Evolutionary conservation across 768 basidiomycete genomes (phyloP), one percentile per base, ranked within the genome.

Genomic region (Amanita brunnescens): DNA sequence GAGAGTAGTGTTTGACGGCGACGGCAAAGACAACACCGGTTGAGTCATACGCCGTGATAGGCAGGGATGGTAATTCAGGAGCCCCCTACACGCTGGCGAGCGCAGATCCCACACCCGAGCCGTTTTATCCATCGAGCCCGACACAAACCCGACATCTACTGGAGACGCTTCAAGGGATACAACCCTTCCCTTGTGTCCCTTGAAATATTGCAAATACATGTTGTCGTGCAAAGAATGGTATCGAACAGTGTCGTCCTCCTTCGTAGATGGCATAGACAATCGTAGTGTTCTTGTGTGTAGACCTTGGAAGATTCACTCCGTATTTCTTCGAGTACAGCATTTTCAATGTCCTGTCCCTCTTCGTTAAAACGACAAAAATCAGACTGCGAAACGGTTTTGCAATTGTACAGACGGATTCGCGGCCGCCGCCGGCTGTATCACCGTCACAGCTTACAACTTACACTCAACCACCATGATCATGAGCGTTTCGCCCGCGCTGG

Each of bases 181-280:
- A 2, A 99, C 96, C 52, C 84, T 78, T 32, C 77, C 87, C 57
- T 83, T 92, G 71, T 99, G 96, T 0, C 96, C 96, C 60, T 82
- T 86, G 75, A 96, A 98, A 70, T 99, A 99, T 57, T 87, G 82
- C 29, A 98, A 70, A 65, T 93, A 99, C 64, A 87, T 91, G 76
- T 96, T 97, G 76, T 95, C 92, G 66, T 97, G 92, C 45, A 95
- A 65, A 1, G 91, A 94, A 60, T 95, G 91, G 66, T 97, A 97
- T 40, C 96, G 82, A 57, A 98, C 80, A 0, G 88, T 92, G 63
- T 97, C 91, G 65, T 97, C 90, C 65, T 88, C 89, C 64, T 95
- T 97, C 14, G 94, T 97, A 4, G 91, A 94, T 6, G 94, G n/a
- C 88, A 61, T 97, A 83, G 2, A 98, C 63, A 42, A 97, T 85